Conservation (phyloP, 2,329 filamentous ascomycete species). For the Hymenoscyphus infarciens region DNA sequence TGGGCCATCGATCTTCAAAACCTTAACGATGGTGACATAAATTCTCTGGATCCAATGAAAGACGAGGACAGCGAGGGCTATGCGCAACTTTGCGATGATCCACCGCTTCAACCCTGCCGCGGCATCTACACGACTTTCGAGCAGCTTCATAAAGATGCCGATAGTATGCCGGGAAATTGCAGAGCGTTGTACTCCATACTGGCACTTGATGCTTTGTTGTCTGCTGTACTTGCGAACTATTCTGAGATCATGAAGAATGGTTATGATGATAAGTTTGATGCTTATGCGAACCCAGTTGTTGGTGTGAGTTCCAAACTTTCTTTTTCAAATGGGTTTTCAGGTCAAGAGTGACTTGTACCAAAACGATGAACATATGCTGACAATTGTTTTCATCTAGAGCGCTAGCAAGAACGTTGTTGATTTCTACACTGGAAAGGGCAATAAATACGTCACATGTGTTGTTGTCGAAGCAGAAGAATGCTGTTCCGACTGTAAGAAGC, state of each 20-base stretch:
- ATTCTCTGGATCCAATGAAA: not conserved
- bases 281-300: not conserved
- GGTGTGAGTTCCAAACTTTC: not conserved
- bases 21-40: no score
- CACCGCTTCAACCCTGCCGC: not conserved
- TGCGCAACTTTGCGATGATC: not conserved
- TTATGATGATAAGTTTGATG: constrained; percentile 3
- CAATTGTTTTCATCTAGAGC: not conserved
- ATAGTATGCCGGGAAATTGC: constrained; percentile 1
- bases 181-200: not conserved
- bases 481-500: not conserved
- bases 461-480: constrained; percentile 2
- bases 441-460: not conserved
- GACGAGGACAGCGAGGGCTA: not conserved
- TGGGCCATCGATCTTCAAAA: constrained; percentile 36
- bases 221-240: not conserved
- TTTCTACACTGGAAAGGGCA: constrained; percentile 5
- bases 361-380: not conserved
- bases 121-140: constrained; percentile 4
- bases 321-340: no score
- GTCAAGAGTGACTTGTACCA: no score
- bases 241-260: not conserved
- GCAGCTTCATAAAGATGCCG: constrained; percentile 5
- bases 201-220: not conserved
- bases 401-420: not conserved